Evolutionary conservation across 208 protist genomes (phyloP), one percentile per base, ranked within the genome.

Genomic region (Crithidia sp.): DNA sequence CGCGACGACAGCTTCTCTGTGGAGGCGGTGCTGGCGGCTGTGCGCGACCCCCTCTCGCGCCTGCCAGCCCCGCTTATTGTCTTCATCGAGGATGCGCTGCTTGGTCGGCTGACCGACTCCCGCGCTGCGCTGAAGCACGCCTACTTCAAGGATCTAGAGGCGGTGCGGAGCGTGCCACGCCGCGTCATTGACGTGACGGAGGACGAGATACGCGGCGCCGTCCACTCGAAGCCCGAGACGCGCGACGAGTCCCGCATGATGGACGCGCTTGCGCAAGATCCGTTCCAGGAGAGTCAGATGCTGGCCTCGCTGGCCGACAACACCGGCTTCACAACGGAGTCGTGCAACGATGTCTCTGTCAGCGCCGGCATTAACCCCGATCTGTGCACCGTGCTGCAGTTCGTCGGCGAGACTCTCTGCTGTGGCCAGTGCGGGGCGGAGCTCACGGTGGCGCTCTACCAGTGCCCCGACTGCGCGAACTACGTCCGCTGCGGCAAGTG

Each of bases 401-500:
- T 89, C 57, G 63, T 50, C 2, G 82, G 87, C n/a, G 57, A 79
- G 43, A 83, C 86, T 39, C 55, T 92, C 47, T 39, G 44, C 2
- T 96, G 91, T 69, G 83, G 84, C 19, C 77, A 87, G 64, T 96
- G 91, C 67, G 40, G 64, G 6, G 82, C 78, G 7, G 83, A 93
- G 66, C 72, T 96, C 40, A 50, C 67, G 2, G 77, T 86, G 37
- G 87, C 85, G 37, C 61, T 93, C 12, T 96, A 91, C 69, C 72
- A 72, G 39, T 96, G 91, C 69, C 49, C 67, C 7, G 62, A 72
- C 57, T 96, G 91, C 71, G 47, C 59, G 17, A 56, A 77, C 62
- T 84, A 85, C 55, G 53, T 94, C 2, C 83, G 87, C 19, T 96
- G 91, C 61, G 89, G 87, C 14, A 96, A 96, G 79, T 96, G 91